Base-by-base conservation (phyloP, 139 green algal species). In the Parachlorella kessleri region DNA sequence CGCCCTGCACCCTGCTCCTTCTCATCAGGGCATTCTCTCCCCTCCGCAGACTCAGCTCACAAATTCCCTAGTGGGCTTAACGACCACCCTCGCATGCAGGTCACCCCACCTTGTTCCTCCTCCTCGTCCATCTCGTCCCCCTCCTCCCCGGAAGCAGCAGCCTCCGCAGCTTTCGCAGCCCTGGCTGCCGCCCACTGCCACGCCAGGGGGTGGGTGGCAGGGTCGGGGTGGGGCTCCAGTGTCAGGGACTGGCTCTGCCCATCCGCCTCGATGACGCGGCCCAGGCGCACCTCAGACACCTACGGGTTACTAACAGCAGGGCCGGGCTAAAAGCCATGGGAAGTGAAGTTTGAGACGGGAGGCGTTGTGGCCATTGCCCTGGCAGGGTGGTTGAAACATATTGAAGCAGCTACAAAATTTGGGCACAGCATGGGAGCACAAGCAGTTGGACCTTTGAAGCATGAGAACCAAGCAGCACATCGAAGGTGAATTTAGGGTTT, bases 191-290 rank as follows among this genome's bases (percentile, higher is more conserved):
- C 48, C 4, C 75, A 33, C 64, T 66, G 75, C 30, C 39, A 73
- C n/a, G 40, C 24, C 39, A 80, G 75, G 0, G 75, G 75, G 41
- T 80, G 75, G 14, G 35, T 30, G 1, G 4, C 26, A 21, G 70
- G 70, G 70, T 83, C 70, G 26, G 78, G 78, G 70, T 83, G 53
- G 14, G 78, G 78, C 39, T 76, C 70, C 33, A 83, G 66, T 1
- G 65, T 78, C 37, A 83, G 33, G 40, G 48, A 30, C 4, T 37
- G 41, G 32, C 1, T 30, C 10, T 28, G 33, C 0, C 18, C 66
- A 64, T 82, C 67, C 33, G 66, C 48, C 0, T 14, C 70, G 2
- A n/a, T 42, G 3, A 83, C 78, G 42, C 72, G 69, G 40, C 78
- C 78, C 0, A 38, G 64, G 4, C 78, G 72, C 41, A 63, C 70